Evolutionary conservation across 2,329 filamentous ascomycete genomes (phyloP), one percentile per base, ranked within the genome.

Genomic region (Verticillium tricorpus): DNA sequence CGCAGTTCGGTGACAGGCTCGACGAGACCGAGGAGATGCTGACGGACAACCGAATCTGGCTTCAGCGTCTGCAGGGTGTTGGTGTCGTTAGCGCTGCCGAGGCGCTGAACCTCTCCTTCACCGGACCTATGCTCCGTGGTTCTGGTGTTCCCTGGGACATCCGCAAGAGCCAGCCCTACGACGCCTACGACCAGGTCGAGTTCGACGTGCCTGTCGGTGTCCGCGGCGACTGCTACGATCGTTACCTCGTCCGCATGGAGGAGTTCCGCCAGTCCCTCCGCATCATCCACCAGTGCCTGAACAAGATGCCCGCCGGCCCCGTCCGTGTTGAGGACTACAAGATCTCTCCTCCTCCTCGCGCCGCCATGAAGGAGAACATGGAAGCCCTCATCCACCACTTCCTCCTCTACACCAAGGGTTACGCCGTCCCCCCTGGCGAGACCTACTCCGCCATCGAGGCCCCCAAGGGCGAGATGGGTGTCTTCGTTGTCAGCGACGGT

Each of bases 301-400:
- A 99, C 85, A 92, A 99, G 83, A 99, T 99, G 92, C 94, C 96
- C 57, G 85, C 91, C 57, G 95, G 95, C 32, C 95, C 95, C 59
- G 86, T 98, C 74, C 91, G 94, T 69, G 92, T 97, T 52, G 95
- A 99, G 80, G 95, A 99, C 79, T 99, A 98, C 88, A 99, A 99
- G 87, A 87, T 99, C 72, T 90, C 92, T 2, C 95, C 95, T 25
- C 95, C 95, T 65, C 96, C 95, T n/a, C 89, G 95, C 73, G 85
- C 92, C 55, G 95, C 95, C 72, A 99, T 99, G 95, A 99, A 99
- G 86, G 95, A 99, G 87, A 99, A 99, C 83, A 99, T 99, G 96
- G 95, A 99, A 82, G 93, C 95, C 45, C 86, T 99, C 54, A 99
- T 99, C 75, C 95, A 99, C 82, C 95, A 99, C 83, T 99, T 99